Evolutionary conservation across 495 filamentous ascomycete genomes (phyloP).

Genomic region (Ascodesmis nigricans): DNA sequence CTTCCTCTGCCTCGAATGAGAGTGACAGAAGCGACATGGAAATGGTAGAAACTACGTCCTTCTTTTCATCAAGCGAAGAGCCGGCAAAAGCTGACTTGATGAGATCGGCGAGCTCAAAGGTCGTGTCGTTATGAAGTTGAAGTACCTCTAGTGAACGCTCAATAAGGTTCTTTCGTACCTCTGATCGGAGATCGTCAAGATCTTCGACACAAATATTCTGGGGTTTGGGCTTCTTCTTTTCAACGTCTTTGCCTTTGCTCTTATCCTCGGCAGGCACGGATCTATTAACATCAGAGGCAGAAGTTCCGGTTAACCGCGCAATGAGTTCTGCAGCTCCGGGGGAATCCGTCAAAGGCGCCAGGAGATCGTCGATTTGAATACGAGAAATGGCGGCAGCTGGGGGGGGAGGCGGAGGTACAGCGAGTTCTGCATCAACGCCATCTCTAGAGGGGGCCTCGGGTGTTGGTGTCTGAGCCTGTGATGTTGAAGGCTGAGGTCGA

Average conservation of each 20-base stretch:
- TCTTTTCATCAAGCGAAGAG: constrained; percentile 40
- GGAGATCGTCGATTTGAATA: too few species aligned
- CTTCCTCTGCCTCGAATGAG: constrained; percentile 55
- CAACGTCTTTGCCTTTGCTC: constrained; percentile 18
- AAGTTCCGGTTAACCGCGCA: too few species aligned
- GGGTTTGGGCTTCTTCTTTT: constrained; percentile 5
- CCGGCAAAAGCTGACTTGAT: constrained; percentile 57
- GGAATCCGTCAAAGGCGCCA: too few species aligned
- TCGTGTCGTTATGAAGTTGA: constrained; percentile 64
- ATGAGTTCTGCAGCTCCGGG: too few species aligned
- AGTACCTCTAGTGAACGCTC: constrained; percentile 79
- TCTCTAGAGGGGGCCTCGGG: constrained; percentile 4
- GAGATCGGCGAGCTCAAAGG: constrained; percentile 76
- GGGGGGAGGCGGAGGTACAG: constrained; percentile 16
- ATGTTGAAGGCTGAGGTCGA: too few species aligned
- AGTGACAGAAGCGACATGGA: constrained; percentile 76
- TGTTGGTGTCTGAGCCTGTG: too few species aligned
- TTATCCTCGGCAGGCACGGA: constrained; percentile 13
- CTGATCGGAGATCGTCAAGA: constrained; percentile 52
- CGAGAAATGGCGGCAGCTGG: constrained; percentile 18
- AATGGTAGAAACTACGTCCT: constrained; percentile 61
- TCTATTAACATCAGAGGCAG: too few species aligned
- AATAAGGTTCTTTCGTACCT: constrained; percentile 53
- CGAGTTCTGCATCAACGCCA: constrained; percentile 3
- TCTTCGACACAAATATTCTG: constrained; percentile 49